These are phyloP conservation scores for Hydnomerulius pinastri DNA, from an alignment of 768 basidiomycete species.

Conservation along the genomic window DNA sequence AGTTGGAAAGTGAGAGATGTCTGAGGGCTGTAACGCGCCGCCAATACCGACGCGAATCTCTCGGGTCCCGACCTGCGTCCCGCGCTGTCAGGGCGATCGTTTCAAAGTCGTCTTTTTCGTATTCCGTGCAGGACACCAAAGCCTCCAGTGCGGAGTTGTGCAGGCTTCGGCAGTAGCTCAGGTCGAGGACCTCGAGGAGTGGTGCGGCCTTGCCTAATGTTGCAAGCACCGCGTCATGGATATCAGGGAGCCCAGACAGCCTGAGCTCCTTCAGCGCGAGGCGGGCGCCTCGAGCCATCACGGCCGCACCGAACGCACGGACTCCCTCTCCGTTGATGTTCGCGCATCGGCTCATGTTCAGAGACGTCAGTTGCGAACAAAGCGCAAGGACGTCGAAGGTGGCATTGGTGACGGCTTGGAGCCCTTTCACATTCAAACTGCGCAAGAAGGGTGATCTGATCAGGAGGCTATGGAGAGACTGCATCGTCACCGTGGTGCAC, in stretches of 20 bases:
- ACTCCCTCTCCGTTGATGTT: slow-evolving; percentile 71
- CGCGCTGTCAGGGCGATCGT: slow-evolving; percentile 58
- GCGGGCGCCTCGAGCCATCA: slow-evolving; percentile 45
- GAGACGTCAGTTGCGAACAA: slow-evolving; percentile 53
- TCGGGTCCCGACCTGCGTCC: slow-evolving; percentile 63
- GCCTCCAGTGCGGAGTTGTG: slow-evolving; percentile 78
- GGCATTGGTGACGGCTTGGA: slow-evolving; percentile 67
- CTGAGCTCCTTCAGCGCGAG: slow-evolving; percentile 63
- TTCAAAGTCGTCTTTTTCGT: slow-evolving; percentile 26
- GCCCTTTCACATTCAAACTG: slow-evolving; percentile 64
- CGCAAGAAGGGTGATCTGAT: slow-evolving; percentile 61
- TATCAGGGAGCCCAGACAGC: slow-evolving; percentile 64
- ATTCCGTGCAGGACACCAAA: slow-evolving; percentile 57
- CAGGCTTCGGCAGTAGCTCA: slow-evolving; percentile 70
- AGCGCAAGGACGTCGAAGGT: slow-evolving; percentile 70
- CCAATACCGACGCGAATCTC: slow-evolving; percentile 48
- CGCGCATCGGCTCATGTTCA: slow-evolving; percentile 74
- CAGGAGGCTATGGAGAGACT: slow-evolving; percentile 70
- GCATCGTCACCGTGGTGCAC: slow-evolving; percentile 64
- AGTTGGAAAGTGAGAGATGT: slow-evolving; percentile 74
- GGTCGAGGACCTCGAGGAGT: slow-evolving; percentile 74
- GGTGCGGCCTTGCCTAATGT: slow-evolving; percentile 69
- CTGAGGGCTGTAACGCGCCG: slow-evolving; percentile 68
- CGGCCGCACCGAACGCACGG: slow-evolving; percentile 44
- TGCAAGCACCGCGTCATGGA: slow-evolving; percentile 63